Conservation (phyloP, 2,329 filamentous ascomycete genomes). For the Rasamsonia emersonii region DNA sequence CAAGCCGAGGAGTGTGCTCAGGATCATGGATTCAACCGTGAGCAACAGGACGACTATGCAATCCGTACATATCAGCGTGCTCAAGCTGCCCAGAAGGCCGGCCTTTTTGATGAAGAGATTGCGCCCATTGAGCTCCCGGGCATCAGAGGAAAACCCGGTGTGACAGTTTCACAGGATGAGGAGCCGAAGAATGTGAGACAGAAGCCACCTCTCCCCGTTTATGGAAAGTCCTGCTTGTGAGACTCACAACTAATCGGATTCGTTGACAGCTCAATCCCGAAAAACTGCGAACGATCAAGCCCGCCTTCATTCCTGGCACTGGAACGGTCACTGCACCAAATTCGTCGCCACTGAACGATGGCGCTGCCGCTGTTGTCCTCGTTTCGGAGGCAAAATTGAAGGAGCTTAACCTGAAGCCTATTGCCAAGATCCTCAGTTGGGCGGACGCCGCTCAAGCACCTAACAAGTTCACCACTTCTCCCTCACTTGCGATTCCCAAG, state of each 20-base stretch:
- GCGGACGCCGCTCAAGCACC: slow-evolving; percentile 86
- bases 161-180: slow-evolving; percentile 77
- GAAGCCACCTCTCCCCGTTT: background rate
- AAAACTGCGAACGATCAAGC: slow-evolving; percentile 77
- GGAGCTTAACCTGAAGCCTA: slow-evolving; percentile 79
- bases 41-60: slow-evolving; percentile 90
- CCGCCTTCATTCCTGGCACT: slow-evolving; percentile 63
- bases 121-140: slow-evolving; percentile 79
- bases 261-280: slow-evolving; percentile 56
- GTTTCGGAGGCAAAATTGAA: slow-evolving; percentile 92
- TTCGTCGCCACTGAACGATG: slow-evolving; percentile 91
- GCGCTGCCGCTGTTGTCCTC: slow-evolving; percentile 83
- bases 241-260: too few relatives aligned
- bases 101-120: slow-evolving; percentile 78
- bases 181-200: slow-evolving; percentile 76
- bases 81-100: slow-evolving; percentile 71
- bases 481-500: slow-evolving; percentile 91
- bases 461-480: slow-evolving; percentile 91
- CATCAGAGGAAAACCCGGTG: slow-evolving; percentile 78
- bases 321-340: slow-evolving; percentile 95
- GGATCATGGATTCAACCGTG: slow-evolving; percentile 72
- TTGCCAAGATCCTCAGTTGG: slow-evolving; percentile 97
- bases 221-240: background rate
- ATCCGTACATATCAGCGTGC: slow-evolving; percentile 93
- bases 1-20: slow-evolving; percentile 83